Base-by-base conservation (phyloP, 352 stramenopile genomes). In the Phytopythium litorale region DNA sequence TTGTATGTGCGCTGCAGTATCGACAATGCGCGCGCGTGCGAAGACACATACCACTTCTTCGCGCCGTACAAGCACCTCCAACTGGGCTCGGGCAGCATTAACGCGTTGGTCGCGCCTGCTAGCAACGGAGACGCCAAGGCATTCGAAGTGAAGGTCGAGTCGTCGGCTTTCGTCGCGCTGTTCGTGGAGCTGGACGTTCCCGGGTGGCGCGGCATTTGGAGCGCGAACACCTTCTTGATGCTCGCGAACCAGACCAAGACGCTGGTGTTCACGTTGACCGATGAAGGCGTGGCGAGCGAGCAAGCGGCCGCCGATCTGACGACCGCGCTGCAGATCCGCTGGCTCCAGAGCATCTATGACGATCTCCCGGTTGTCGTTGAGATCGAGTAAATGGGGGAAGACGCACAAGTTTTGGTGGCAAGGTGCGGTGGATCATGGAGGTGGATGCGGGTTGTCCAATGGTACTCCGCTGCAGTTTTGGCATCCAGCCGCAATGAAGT, bases 291-390 rank as follows among this genome's bases (percentile, higher is more conserved):
- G 1, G 42, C 38, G 11, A 52, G 56, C 16, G 67, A 63, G 8
- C 33, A 78, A 19, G 67, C 65, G 35, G 38, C 59, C 21, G 64
- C 80, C 4, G 66, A 49, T 1, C 87, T 92, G 58, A 63, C 68
- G 19, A 37, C 65, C 43, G 61, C 62, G 21, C 46, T 92, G 25
- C 56, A 65, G 23, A 65, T 92, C n/a, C 80, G 70, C 51, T 93
- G 81, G 79, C 68, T 94, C 7, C 84, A 92, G 65, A 84, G 90
- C 62, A 89, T 76, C 50, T 87, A 87, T 60, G 72, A 73, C 42
- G 67, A 66, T 21, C n/a, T 48, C 9, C 33, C 53, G 11, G n/a
- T 35, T 6, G 53, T 50, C 7, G 37, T 58, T 4, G 53, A 43
- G 35, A 4, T 58, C 3, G 53, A 58, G n/a, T 58, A 48, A 25